Conservation (phyloP, 495 filamentous ascomycete species). For the Copromyces sp. region DNA sequence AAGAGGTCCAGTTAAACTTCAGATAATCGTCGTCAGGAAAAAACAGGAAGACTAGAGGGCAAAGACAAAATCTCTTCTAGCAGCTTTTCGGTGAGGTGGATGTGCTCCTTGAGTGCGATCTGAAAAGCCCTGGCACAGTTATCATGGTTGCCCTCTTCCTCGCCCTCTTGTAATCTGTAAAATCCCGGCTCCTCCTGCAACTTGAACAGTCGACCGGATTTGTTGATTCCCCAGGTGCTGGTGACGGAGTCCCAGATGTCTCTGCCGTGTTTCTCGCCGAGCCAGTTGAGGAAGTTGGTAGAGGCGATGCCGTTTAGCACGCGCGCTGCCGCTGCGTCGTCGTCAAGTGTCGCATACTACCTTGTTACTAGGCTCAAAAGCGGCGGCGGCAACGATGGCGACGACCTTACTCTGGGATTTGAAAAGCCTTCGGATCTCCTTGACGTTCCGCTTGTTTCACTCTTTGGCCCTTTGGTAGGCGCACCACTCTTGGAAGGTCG, state of each 20-base stretch:
- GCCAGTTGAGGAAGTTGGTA: not conserved
- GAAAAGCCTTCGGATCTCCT: not conserved
- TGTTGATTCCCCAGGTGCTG: not conserved
- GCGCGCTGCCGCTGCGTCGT: not conserved
- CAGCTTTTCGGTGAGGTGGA: not conserved
- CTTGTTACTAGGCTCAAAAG: not conserved
- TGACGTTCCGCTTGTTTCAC: not conserved
- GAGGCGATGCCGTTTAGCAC: not conserved
- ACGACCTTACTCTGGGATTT: no score
- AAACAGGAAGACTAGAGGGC: no score
- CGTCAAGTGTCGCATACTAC: no score
- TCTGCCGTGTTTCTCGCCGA: not conserved
- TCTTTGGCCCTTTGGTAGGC: not conserved
- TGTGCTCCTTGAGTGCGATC: not conserved
- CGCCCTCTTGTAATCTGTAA: no score
- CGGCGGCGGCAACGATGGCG: not conserved
- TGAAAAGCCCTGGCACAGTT: not conserved
- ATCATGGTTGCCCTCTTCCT: not conserved
- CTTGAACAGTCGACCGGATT: not conserved
- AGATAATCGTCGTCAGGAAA: not conserved
- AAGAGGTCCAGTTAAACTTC: not conserved
- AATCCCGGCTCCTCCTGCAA: no score
- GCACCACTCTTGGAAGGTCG: not conserved
- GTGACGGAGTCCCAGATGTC: not conserved
- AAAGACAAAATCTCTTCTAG: not conserved